Evolutionary conservation across 176 grass and related monocot species (phyloP), one percentile per base, ranked within the genome.

Genomic region (Oryza longistaminata): DNA sequence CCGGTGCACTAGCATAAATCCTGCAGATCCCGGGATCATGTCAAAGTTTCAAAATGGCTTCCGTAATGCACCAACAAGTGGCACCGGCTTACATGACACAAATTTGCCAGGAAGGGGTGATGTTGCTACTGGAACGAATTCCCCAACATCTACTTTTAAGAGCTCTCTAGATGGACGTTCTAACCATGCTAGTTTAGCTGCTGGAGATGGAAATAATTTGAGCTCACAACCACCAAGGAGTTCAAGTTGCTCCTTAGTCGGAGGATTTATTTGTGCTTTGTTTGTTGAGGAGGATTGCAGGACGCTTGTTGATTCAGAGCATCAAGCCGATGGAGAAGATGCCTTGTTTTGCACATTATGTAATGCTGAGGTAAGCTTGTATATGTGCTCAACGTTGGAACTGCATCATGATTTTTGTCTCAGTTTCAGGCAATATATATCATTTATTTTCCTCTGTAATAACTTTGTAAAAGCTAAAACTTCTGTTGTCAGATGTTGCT

Each of bases 1-100:
- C 45, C 95, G 95, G 12, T 97, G 95, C 78, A 94, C 95, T 64
- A 93, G 78, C 53, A 97, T 97, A 86, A 97, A 97, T 81, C 90
- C 95, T 66, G 95, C 95, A 58, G 92, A 94, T 91, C 81, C 86
- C 81, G 95, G 90, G 71, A 97, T 97, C 67, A 92, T 97, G 92
- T 87, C 86, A 34, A 94, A 76, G 86, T 97, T 91, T 26, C 86
- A 89, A 8, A 70, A 85, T 77, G 82, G 80, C 70, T 82, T 91
- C 65, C 83, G 85, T 43, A 71, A 89, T 65, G 83, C 85, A 37
- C 81, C 84, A 40, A 75, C 77, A 86, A 80, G 46, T 76, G 82
- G 82, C 64, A 74, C 45, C 49, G 82, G 35, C 55, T 49, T 94
- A 58, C 78, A 78, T 64, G 86, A 61, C 65, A 76, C 26, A 67